Evolutionary conservation across 495 filamentous ascomycete species (phyloP), one percentile per base, ranked within the genome.

Genomic region (Tuber microsphaerosporum): DNA sequence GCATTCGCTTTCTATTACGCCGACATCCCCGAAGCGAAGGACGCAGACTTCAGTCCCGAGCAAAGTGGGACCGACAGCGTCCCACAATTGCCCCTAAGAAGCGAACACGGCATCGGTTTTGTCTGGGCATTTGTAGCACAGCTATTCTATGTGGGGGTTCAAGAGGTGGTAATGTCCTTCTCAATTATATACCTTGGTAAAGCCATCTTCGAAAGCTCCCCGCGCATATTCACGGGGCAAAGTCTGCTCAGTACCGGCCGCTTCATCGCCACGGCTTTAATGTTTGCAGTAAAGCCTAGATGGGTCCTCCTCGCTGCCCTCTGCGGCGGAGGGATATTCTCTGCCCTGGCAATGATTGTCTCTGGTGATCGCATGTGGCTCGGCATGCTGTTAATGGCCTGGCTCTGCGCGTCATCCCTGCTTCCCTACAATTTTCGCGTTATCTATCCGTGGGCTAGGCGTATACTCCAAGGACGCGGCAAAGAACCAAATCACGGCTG

Each of bases 1-100:
- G 90, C 90, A 12, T 84, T 91, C 19, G 87, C 84, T 0, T 91
- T 91, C 81, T 90, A 88, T 76, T 92, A 92, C 79, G 82, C 91
- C 0, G 87, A 87, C 7, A 85, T 92, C 12, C 91, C 91, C 6
- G 91, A 92, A 84, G 89, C 89, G 6, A 88, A 88, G 2, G 90
- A 92, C 78, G 85, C 86, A 26, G 90, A 92, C 69, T 83, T 92
- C 16, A 85, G 31, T 20, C 42, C 73, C 37, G 69, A 72, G 37
- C 70, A 74, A 2, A n/a, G 69, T 44, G 69, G 26, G 5, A 14
- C 56, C 14, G 56, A 17, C 26, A 65, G 31, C 19, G 16, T 17
- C 7, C 71, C 77, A 8, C 56, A 37, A 19, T 43, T 48, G 12
- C 45, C 76, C 26, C 76, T 75, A 56, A 74, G 45, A 14, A 56